Percentiles rank a stretch among this genome's conserved stretches.
These are phyloP conservation scores for Verticillium isaacii DNA, from an alignment of 2,329 filamentous ascomycete species.

Conservation along the genomic window DNA sequence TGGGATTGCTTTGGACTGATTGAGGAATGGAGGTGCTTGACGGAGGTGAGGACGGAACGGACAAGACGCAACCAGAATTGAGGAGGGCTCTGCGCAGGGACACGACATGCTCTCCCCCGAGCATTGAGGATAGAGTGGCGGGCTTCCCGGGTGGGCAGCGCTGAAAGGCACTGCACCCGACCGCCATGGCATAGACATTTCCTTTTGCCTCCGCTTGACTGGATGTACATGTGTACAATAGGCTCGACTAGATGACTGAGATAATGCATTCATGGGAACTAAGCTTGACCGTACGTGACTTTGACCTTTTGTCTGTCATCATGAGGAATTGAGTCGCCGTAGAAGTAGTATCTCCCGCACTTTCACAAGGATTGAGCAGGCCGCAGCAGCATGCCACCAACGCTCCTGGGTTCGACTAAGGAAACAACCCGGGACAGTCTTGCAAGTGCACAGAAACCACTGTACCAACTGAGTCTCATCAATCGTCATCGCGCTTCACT, in stretches of 20 bases:
- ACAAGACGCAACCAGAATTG: conserved; percentile 17
- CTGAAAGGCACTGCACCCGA: conserved; percentile 33
- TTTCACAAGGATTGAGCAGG: too few relatives aligned
- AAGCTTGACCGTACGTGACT: neutral
- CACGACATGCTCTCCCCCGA: conserved; percentile 1
- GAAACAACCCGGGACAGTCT: neutral
- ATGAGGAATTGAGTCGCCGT: too few relatives aligned
- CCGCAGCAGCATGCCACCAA: too few relatives aligned
- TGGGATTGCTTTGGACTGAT: neutral
- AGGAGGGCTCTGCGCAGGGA: conserved; percentile 11
- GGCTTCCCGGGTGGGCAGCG: conserved; percentile 5
- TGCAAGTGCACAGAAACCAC: neutral
- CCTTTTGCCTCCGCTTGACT: conserved; percentile 37
- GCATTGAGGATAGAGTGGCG: conserved; percentile 1
- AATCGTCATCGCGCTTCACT: neutral
- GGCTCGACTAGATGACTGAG: conserved; percentile 40
- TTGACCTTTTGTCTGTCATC: neutral
- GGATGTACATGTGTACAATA: conserved; percentile 52
- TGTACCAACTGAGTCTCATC: neutral
- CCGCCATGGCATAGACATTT: conserved; percentile 45
- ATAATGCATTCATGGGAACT: neutral
- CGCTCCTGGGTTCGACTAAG: too few relatives aligned
- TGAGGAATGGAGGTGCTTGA: conserved; percentile 16
- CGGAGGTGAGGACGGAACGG: conserved; percentile 20
- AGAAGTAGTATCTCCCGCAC: too few relatives aligned